Base-by-base conservation (phyloP, 2,329 filamentous ascomycete species). In the Diplodia corticola region DNA sequence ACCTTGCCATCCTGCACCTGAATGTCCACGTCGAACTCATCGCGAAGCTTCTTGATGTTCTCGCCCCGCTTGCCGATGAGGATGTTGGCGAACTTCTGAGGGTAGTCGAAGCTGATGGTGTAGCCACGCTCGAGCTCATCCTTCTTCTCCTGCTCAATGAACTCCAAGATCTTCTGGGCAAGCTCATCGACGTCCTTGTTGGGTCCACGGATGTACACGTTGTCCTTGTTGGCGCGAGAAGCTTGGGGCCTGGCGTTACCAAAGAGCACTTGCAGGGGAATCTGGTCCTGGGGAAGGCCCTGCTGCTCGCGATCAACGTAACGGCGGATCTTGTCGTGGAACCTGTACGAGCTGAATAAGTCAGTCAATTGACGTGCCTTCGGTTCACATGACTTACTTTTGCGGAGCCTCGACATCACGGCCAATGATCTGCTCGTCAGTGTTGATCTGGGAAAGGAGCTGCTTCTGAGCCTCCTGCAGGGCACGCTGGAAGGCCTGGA, bases 91-190 rank as follows among this genome's bases (percentile, higher is more conserved):
- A 88, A 96, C 80, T 97, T 96, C 76, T 97, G 91, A 7, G 94
- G 94, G 81, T 97, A 99, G 69, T 97, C 92, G 71, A 98, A 98
- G 28, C 86, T 88, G 67, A 91, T 82, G 2, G 88, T 93, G 80
- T 93, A 96, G 51, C 92, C 93, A 67, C 94, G 91, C 80, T 98
- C 94, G 75, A 95, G 91, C 79, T 98, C 94, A 68, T 98, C 93
- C 76, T 92, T 86, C 81, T 93, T 91, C 79, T 96, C 93, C 75
- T 96, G 90, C 74, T 90, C 89, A 24, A 98, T 83, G 74, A 97
- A 98, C 6, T 86, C 86, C 67, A 86, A 80, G 64, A 96, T 87
- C 81, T 93, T 95, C 40, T 84, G 80, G 33, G 86, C 84, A 46
- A 98, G 84, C 2, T 87, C 86, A 61, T 91, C 86, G 3, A 97